These are phyloP conservation scores for Ogataea trehaloabstinens DNA, from an alignment of 805 yeast species.

Conservation along the genomic window DNA sequence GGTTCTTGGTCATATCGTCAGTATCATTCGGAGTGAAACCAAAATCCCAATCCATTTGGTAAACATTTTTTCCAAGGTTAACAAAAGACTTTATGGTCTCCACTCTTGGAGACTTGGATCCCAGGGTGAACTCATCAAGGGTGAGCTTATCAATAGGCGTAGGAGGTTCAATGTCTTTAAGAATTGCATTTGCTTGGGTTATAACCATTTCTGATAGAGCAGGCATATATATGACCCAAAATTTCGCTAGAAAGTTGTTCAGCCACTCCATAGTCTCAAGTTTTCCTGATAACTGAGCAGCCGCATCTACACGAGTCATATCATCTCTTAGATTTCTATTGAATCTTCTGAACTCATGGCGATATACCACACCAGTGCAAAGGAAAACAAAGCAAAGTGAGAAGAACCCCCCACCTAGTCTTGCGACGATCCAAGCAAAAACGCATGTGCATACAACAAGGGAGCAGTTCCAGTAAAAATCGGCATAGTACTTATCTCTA, in stretches of 20 bases:
- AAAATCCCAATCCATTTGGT: conserved; percentile 84
- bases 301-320: conserved; percentile 61
- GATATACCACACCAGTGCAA: conserved; percentile 63
- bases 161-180: conserved; percentile 77
- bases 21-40: conserved; percentile 80
- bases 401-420: conserved; percentile 62
- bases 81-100: conserved; percentile 72
- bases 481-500: conserved; percentile 66
- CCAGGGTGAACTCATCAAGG: conserved; percentile 75
- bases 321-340: conserved; percentile 75
- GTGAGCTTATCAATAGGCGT: conserved; percentile 74
- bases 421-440: conserved; percentile 67
- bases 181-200: conserved; percentile 61
- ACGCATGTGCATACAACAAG: conserved; percentile 67
- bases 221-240: conserved; percentile 90
- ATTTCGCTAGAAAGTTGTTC: conserved; percentile 71
- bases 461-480: conserved; percentile 68
- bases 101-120: conserved; percentile 76
- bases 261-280: conserved; percentile 81
- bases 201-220: conserved; percentile 74
- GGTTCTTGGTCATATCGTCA: conserved; percentile 78
- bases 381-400: conserved; percentile 59
- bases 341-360: conserved; percentile 72
- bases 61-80: conserved; percentile 59
- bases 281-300: conserved; percentile 59